Evolutionary conservation across 371 early-diverging fungal genomes (phyloP).

Genomic region (Choanephora cucurbitarum): DNA sequence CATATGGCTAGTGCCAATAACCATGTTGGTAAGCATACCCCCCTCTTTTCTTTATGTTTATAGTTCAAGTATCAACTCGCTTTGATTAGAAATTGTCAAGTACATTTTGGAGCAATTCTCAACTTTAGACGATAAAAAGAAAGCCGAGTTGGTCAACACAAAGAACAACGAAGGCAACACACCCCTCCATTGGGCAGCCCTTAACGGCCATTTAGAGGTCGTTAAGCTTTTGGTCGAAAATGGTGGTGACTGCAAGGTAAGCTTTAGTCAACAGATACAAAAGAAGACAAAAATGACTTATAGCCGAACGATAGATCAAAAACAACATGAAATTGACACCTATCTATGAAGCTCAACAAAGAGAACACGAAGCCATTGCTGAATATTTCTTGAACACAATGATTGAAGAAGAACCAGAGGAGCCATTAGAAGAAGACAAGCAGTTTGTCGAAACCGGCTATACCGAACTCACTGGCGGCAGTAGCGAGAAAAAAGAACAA

Average conservation of each 20-base stretch:
- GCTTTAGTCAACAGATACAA: background rate
- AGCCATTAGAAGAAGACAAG: conserved; percentile 51
- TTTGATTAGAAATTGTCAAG: conserved; percentile 53
- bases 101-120: conserved; percentile 51
- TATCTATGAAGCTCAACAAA: conserved; percentile 69
- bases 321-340: conserved; percentile 61
- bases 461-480: conserved; percentile 17
- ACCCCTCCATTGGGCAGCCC: conserved; percentile 87
- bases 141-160: conserved; percentile 50
- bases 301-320: conserved; percentile 50
- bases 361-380: conserved; percentile 64
- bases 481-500: conserved; percentile 1
- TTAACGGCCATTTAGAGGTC: conserved; percentile 76
- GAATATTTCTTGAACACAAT: conserved; percentile 64
- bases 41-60: too few species aligned
- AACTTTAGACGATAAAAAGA: conserved; percentile 14
- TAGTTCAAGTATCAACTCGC: too few species aligned
- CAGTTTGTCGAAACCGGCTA: conserved; percentile 45
- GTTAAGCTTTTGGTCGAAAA: conserved; percentile 60
- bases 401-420: conserved; percentile 55
- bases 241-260: conserved; percentile 70
- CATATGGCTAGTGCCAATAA: conserved; percentile 89
- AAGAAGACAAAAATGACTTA: conserved; percentile 4
- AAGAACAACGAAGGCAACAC: conserved; percentile 77
- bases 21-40: conserved; percentile 56